Conservation (phyloP, 192 early-diverging fungal genomes). For the Dissophora globulifera region DNA sequence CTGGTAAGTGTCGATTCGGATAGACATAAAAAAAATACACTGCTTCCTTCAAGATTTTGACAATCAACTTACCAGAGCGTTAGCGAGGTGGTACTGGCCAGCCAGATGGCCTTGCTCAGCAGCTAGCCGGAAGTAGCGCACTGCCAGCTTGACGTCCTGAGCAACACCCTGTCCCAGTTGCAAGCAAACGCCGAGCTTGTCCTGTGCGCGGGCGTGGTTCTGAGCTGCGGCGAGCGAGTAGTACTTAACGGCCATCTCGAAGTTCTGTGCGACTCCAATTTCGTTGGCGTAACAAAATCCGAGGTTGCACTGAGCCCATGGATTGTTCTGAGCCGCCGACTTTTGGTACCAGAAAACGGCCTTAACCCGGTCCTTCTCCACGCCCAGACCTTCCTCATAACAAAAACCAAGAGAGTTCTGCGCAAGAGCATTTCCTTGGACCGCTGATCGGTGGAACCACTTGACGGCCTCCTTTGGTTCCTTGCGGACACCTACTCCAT, state of each 20-base stretch:
- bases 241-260: conserved; percentile 63
- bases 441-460: conserved; percentile 75
- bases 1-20: too few species aligned
- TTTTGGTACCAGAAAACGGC: conserved; percentile 74
- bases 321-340: conserved; percentile 76
- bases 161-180: conserved; percentile 61
- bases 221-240: conserved; percentile 67
- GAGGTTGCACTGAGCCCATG: conserved; percentile 87
- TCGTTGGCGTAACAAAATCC: conserved; percentile 84
- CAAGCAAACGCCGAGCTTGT: conserved; percentile 65
- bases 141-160: conserved; percentile 57
- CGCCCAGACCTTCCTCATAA: conserved; percentile 84
- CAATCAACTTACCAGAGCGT: conserved; percentile 48
- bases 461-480: conserved; percentile 66
- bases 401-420: conserved; percentile 86
- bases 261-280: conserved; percentile 69
- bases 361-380: conserved; percentile 62
- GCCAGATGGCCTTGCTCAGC: conserved; percentile 75
- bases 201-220: conserved; percentile 67
- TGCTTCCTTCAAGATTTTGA: too few species aligned
- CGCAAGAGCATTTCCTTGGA: conserved; percentile 76
- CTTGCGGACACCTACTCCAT: conserved; percentile 67
- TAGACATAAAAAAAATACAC: too few species aligned
- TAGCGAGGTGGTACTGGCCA: conserved; percentile 62
- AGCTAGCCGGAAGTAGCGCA: conserved; percentile 67